These are phyloP conservation scores for Juncus effusus DNA, from an alignment of 176 grass and related monocot species.

Conservation along the genomic window DNA sequence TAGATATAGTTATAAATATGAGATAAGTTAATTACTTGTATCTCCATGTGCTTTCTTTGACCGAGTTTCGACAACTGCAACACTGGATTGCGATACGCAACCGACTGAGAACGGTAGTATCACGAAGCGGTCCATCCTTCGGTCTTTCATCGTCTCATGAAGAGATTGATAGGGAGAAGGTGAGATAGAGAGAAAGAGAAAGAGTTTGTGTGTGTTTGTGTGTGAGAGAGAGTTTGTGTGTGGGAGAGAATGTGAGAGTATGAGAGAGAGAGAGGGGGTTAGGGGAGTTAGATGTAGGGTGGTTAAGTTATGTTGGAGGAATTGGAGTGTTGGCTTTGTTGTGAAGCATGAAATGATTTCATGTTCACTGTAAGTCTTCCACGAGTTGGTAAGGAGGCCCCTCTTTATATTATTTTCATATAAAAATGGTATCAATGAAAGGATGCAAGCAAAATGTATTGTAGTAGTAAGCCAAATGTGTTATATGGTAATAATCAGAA, in stretches of 20 bases:
- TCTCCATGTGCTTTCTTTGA: slow-evolving; percentile 40
- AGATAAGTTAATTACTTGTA: slow-evolving; percentile 7
- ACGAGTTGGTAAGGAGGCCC: slow-evolving; percentile 10
- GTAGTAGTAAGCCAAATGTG: no score
- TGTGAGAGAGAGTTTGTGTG: not conserved
- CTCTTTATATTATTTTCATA: no score
- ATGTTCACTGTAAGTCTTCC: slow-evolving; percentile 27
- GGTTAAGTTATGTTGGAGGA: slow-evolving; percentile 20
- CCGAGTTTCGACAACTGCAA: slow-evolving; percentile 48
- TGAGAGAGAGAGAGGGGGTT: not conserved
- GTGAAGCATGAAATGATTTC: slow-evolving; percentile 31
- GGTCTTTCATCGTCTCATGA: slow-evolving; percentile 29
- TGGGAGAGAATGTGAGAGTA: not conserved
- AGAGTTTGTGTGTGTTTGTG: not conserved
- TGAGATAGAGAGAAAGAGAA: not conserved
- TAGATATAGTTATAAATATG: not conserved
- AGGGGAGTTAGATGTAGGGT: slow-evolving; percentile 14
- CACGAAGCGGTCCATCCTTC: slow-evolving; percentile 54
- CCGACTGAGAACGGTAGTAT: slow-evolving; percentile 73
- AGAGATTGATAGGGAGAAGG: not conserved
- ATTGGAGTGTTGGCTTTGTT: slow-evolving; percentile 20
- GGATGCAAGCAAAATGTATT: no score
- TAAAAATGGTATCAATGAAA: no score
- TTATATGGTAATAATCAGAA: no score
- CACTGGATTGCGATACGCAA: slow-evolving; percentile 62